Evolutionary conservation across 2,329 filamentous ascomycete species (phyloP), one percentile per base, ranked within the genome.

Genomic region (Sporothrix curviconia): DNA sequence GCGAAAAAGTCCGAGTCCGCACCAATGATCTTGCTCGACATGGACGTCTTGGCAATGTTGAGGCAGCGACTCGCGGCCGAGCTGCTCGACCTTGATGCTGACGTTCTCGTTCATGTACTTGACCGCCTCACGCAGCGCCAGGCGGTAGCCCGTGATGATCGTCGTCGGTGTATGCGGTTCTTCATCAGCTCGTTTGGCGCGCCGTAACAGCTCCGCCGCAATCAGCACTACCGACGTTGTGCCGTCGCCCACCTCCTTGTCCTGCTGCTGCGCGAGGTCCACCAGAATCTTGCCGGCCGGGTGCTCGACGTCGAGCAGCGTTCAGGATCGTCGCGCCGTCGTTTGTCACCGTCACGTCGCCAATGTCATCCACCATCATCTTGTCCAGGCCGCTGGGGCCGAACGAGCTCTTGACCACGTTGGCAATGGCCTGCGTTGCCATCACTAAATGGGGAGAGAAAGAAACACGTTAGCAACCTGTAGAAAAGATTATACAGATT

Each of bases 361-460:
- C 57, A 59, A 99, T 97, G 72, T 99, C 94, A 76, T 99, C 94
- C 67, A 99, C 94, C 94, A 99, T 97, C 94, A 99, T 99, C 83
- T 99, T 99, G 73, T 99, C 94, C 64, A 99, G 82, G 50, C 94
- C 94, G 62, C 90, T 96, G 53, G 94, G 94, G 57, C 94, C 94
- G 71, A 99, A 99, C 15, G 94, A 99, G 74, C 90, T 96, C 80
- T 96, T 97, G 73, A 99, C 91, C 60, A 99, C 92, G 84, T 97
- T 99, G 68, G 94, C 88, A 69, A 99, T 97, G 59, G 92, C 91
- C 73, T 96, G 91, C 46, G 94, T 97, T 65, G 94, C 94, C 65
- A 91, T 84, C 50, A 97, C 94, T 92, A 69, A 28, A 49, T 50
- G 12, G 17, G 9, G 22, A n/a, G 42, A 24, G 25, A 19, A 40